A percentile compares a stretch with the other conserved stretches of the same genome.
Conservation (phyloP, 1,284 basidiomycete species). For the Cryptococcus sp. region DNA sequence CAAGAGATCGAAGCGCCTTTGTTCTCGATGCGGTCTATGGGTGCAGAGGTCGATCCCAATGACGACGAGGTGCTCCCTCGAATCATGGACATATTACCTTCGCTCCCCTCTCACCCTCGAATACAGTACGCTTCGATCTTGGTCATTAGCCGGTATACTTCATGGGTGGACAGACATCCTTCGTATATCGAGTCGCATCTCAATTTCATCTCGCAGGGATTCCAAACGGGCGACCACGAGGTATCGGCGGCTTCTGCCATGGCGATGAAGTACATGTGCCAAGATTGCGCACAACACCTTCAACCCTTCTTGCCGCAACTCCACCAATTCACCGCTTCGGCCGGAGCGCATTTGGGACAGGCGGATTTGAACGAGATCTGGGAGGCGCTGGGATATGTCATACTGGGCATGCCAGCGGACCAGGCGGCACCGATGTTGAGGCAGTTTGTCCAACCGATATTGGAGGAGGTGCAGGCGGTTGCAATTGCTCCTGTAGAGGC, state of each 20-base stretch:
- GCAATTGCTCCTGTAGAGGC: slow-evolving; percentile 40
- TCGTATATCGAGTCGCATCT: slow-evolving; percentile 79
- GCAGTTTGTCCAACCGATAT: slow-evolving; percentile 63
- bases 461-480: slow-evolving; percentile 48
- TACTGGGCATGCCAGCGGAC: slow-evolving; percentile 78
- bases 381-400: slow-evolving; percentile 91
- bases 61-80: slow-evolving; percentile 85
- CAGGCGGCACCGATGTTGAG: slow-evolving; percentile 77
- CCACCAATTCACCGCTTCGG: slow-evolving; percentile 76
- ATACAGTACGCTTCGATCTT: slow-evolving; percentile 93
- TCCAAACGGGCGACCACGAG: slow-evolving; percentile 71
- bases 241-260: slow-evolving; percentile 93
- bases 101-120: slow-evolving; percentile 81
- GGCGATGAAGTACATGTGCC: slow-evolving; percentile 92
- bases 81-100: slow-evolving; percentile 91
- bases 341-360: slow-evolving; percentile 70
- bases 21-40: slow-evolving; percentile 98
- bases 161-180: slow-evolving; percentile 91
- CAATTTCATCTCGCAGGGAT: slow-evolving; percentile 87
- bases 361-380: slow-evolving; percentile 88
- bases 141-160: slow-evolving; percentile 92
- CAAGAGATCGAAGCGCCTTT: slow-evolving; percentile 97
- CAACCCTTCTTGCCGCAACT: slow-evolving; percentile 87
- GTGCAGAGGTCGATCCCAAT: slow-evolving; percentile 78
- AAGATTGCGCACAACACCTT: slow-evolving; percentile 93